Conservation (phyloP, 768 basidiomycete species). For the Pleurotus tuber-regium region DNA sequence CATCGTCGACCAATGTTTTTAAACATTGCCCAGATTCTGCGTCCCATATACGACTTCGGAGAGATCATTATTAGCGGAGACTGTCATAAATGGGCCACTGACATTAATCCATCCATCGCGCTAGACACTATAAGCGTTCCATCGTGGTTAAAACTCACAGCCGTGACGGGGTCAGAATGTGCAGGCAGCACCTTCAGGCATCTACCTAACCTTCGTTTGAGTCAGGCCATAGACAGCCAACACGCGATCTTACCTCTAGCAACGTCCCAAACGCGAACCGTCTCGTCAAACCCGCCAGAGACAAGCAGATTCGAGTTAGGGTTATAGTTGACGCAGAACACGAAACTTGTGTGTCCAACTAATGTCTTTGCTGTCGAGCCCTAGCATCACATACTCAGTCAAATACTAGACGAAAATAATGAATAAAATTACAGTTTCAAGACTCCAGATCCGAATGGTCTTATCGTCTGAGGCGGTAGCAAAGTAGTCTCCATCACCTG, state of each 20-base stretch:
- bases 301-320: conserved; percentile 88
- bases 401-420: conserved; percentile 7
- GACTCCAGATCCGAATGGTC: conserved; percentile 81
- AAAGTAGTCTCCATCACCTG: conserved; percentile 73
- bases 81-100: conserved; percentile 24
- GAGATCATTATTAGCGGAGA: conserved; percentile 5
- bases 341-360: conserved; percentile 87
- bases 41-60: conserved; percentile 91
- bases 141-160: conserved; percentile 91
- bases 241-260: conserved; percentile 58
- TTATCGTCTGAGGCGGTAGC: conserved; percentile 96
- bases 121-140: conserved; percentile 94
- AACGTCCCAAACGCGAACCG: conserved; percentile 95
- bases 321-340: conserved; percentile 92
- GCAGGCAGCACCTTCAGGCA: conserved; percentile 89
- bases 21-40: conserved; percentile 96
- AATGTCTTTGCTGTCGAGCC: conserved; percentile 63
- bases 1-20: conserved; percentile 95
- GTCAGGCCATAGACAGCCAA: background rate
- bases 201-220: conserved; percentile 49
- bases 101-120: conserved; percentile 98
- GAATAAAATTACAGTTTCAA: conserved; percentile 50
- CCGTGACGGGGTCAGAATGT: conserved; percentile 96
- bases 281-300: conserved; percentile 95
- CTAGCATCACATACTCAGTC: conserved; percentile 29